Base-by-base conservation (phyloP, 441 rosid genomes). In the Pelargonium myrrhifolium region DNA sequence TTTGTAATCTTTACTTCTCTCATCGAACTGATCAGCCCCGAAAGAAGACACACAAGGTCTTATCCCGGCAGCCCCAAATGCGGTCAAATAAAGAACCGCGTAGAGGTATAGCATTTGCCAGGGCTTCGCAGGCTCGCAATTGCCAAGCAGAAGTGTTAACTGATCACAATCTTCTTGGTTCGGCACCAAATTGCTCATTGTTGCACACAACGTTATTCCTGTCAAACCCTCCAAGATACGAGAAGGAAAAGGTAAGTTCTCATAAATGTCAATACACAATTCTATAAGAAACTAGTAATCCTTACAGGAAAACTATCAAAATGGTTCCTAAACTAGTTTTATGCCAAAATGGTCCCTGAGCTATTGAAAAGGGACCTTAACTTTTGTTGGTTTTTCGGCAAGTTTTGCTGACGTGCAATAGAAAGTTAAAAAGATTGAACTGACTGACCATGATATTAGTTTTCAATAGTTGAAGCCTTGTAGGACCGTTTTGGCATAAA, bases 21-120 rank as follows among this genome's bases (percentile, higher is more conserved):
- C 98, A 65, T 93, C 96, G 67, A 93, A 93, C 84, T 93, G 98
- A 80, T 93, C 98, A 4, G 96, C 98, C 65, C 98, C 98, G 42
- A 90, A 93, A 7, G 98, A 90, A 24, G 98, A 93, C 62, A 93
- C 96, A 64, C 97, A 93, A 10, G 98, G 97, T 65, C 97, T 83
- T 74, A 93, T 93, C 3, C 97, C 98, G 0, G 98, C 95, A 9
- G 98, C 97, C 43, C 98, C 97, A 2, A 93, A 86, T 53, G 87
- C 97, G 4, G 96, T 89, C 72, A 85, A 74, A 65, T 93, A 93
- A 60, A 93, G 97, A 68, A 89, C 87, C 0, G 81, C 73, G 51
- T 87, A 79, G 47, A 93, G 96, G 62, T 83, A 93, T 63, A 76
- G 56, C 89, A 86, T 89, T 77, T 93, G 98, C 96, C 97, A 93